Percentiles rank a stretch among this genome's conserved stretches.
Conservation (phyloP, 345 rosid genomes). For the Moricandia arvensis region DNA sequence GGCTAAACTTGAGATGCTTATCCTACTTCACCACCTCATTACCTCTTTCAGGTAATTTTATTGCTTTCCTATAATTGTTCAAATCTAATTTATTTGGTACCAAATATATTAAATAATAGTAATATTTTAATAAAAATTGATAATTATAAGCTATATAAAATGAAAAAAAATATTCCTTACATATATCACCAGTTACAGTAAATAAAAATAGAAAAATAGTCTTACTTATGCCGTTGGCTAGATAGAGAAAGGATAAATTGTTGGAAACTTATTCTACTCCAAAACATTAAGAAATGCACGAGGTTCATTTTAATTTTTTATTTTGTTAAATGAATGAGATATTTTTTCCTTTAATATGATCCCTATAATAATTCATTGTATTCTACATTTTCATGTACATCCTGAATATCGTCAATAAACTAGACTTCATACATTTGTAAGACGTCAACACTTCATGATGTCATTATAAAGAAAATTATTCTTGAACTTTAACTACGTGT, state of each 20-base stretch:
- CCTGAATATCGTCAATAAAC: not conserved
- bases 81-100: not conserved
- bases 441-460: conserved; percentile 31
- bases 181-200: too few species aligned
- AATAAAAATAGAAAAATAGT: too few species aligned
- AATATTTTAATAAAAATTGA: too few species aligned
- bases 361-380: not conserved
- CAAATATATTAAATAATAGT: too few species aligned
- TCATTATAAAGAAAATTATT: not conserved
- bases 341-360: not conserved
- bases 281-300: too few species aligned
- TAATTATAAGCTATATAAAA: too few species aligned
- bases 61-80: not conserved
- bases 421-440: not conserved
- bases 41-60: conserved; percentile 58
- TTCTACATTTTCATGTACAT: not conserved
- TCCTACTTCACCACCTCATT: conserved; percentile 88
- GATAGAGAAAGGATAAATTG: too few species aligned
- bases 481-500: not conserved
- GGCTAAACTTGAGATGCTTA: conserved; percentile 89
- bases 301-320: too few species aligned
- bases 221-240: too few species aligned
- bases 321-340: too few species aligned
- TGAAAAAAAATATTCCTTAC: too few species aligned
- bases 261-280: too few species aligned